A percentile compares a stretch with the other conserved stretches of the same genome.
Conservation (phyloP, 495 filamentous ascomycete species). For the Penicillium bialowiezense region DNA sequence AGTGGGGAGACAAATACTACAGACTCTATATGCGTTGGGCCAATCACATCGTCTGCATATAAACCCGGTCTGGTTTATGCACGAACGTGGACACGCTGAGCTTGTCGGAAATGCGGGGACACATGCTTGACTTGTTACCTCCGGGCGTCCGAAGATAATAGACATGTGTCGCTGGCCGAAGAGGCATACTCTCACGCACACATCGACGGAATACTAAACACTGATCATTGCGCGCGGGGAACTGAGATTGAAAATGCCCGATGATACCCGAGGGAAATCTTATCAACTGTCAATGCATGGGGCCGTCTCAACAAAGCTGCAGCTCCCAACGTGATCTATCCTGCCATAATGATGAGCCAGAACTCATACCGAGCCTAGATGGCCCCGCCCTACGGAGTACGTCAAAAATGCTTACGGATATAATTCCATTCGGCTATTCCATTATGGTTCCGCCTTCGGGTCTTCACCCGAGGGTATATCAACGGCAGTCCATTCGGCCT, state of each 20-base stretch:
- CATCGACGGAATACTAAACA: not conserved
- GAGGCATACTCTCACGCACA: too few species aligned
- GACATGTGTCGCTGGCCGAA: too few species aligned
- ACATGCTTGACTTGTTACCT: too few species aligned
- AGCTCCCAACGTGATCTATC: constrained; percentile 1
- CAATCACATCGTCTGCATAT: not conserved
- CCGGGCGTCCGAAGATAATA: too few species aligned
- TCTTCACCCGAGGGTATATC: constrained; percentile 2
- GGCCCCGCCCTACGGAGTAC: constrained; percentile 3
- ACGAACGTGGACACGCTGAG: not conserved
- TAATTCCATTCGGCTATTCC: constrained; percentile 17
- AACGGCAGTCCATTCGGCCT: constrained; percentile 11
- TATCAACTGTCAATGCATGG: not conserved
- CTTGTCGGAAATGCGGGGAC: constrained; percentile 12
- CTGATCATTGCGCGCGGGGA: too few species aligned
- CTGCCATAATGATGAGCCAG: not conserved
- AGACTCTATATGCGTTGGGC: not conserved
- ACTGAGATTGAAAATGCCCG: not conserved
- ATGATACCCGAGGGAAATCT: constrained; percentile 1
- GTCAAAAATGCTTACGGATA: too few species aligned
- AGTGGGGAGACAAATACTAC: not conserved
- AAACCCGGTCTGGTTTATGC: not conserved
- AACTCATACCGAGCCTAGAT: not conserved
- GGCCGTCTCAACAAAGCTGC: not conserved
- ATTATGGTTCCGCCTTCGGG: constrained; percentile 15